A percentile compares a stretch with the other conserved stretches of the same genome.
Evolutionary conservation across 371 early-diverging fungal species (phyloP).

Genomic region (Mucor velutinosus): DNA sequence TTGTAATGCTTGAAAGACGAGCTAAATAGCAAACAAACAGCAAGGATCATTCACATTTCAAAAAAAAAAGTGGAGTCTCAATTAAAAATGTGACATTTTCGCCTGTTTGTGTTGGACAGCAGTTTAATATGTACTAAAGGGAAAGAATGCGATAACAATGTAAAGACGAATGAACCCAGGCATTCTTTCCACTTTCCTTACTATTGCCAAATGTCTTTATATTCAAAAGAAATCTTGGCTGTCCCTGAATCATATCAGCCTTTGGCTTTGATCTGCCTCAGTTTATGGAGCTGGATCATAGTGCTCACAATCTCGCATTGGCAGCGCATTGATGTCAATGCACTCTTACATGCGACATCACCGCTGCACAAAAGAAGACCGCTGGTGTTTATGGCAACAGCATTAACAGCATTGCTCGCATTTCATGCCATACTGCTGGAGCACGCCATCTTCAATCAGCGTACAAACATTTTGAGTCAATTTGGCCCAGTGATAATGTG

Average conservation of each 20-base stretch:
- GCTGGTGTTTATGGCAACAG: not conserved
- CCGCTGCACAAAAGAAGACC: not conserved
- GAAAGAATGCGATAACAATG: not conserved
- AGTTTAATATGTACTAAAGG: not conserved
- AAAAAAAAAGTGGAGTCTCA: not conserved
- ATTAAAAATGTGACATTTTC: not conserved
- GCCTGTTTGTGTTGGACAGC: not conserved
- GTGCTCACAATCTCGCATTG: conserved; percentile 58
- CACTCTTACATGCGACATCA: not conserved
- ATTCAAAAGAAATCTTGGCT: not conserved
- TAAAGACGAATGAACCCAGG: not conserved
- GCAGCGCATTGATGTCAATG: conserved; percentile 13
- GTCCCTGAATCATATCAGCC: conserved; percentile 63
- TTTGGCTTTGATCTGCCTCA: conserved; percentile 65
- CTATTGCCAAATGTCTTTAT: not conserved
- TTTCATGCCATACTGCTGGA: not conserved
- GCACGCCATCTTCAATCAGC: not conserved
- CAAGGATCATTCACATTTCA: not conserved
- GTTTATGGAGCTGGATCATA: conserved; percentile 74
- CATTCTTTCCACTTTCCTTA: not conserved
- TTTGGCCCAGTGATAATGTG: not conserved
- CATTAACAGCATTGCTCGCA: not conserved
- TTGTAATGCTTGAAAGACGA: not conserved
- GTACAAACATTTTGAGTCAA: not conserved
- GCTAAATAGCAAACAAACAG: not conserved